Conservation (phyloP, 2,329 filamentous ascomycete species). For the Hypoxylon rubiginosum region DNA sequence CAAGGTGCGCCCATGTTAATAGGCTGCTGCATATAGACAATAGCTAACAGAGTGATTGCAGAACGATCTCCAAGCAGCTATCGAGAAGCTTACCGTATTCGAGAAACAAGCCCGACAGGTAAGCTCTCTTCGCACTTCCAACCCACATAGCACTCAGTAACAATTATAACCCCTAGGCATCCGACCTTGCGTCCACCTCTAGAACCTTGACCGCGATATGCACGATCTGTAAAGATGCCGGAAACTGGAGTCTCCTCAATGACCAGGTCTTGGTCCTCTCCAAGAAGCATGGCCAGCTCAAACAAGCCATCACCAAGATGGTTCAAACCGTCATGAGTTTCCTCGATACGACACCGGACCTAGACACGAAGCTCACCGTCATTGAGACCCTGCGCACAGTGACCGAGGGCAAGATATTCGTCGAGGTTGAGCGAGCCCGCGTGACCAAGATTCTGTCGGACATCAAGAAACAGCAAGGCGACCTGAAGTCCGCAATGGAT, state of each 20-base stretch:
- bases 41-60: conserved; percentile 50
- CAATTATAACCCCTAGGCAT: conserved; percentile 72
- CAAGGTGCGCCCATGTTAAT: conserved; percentile 68
- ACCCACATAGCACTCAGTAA: conserved; percentile 29
- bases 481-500: conserved; percentile 89
- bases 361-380: conserved; percentile 90
- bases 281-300: conserved; percentile 99
- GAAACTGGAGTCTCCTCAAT: conserved; percentile 94
- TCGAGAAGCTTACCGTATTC: conserved; percentile 91
- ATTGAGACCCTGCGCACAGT: conserved; percentile 97
- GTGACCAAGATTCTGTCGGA: conserved; percentile 95
- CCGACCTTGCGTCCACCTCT: conserved; percentile 95
- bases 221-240: conserved; percentile 91
- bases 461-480: conserved; percentile 97
- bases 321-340: conserved; percentile 96
- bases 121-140: conserved; percentile 36
- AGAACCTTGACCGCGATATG: conserved; percentile 89
- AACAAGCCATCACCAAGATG: conserved; percentile 99
- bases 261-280: conserved; percentile 96
- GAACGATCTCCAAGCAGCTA: conserved; percentile 85
- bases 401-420: conserved; percentile 99
- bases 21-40: not conserved
- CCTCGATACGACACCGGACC: conserved; percentile 84
- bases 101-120: conserved; percentile 99
- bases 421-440: conserved; percentile 96